These are phyloP conservation scores for Zizania latifolia DNA, from an alignment of 176 grass and related monocot species.

Conservation along the genomic window DNA sequence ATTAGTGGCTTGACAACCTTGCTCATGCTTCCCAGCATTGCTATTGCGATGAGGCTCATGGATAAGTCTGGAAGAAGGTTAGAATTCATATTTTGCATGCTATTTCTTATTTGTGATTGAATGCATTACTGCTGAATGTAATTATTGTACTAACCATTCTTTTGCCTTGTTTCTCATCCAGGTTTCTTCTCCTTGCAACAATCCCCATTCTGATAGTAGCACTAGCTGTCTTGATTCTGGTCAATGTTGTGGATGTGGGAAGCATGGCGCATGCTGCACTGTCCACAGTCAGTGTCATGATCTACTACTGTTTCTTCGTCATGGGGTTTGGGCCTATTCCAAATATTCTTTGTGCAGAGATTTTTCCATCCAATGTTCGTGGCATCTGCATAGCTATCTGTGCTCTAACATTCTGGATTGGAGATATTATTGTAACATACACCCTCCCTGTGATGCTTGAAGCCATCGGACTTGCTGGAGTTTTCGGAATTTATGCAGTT, in stretches of 20 bases:
- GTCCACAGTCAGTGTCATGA: constrained; percentile 66
- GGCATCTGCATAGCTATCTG: constrained; percentile 93
- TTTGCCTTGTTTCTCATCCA: constrained; percentile 25
- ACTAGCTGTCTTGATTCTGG: constrained; percentile 61
- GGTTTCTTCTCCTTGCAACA: constrained; percentile 85
- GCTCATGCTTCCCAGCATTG: constrained; percentile 95
- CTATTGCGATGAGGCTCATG: constrained; percentile 96
- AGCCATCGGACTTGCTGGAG: constrained; percentile 66
- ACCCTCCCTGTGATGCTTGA: constrained; percentile 81
- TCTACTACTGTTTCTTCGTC: constrained; percentile 95
- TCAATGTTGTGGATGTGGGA: constrained; percentile 64
- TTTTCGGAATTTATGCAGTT: constrained; percentile 75
- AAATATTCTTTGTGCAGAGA: constrained; percentile 93
- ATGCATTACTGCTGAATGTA: not conserved
- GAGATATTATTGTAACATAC: constrained; percentile 89
- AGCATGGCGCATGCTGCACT: constrained; percentile 68
- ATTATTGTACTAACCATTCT: constrained; percentile 13
- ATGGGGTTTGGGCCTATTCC: constrained; percentile 91
- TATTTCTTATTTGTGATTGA: not conserved
- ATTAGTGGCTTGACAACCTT: constrained; percentile 92
- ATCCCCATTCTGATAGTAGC: constrained; percentile 75
- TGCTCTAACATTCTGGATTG: constrained; percentile 66
- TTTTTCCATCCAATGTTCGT: constrained; percentile 83
- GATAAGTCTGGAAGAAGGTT: constrained; percentile 98
- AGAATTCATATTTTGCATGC: not conserved